These are phyloP conservation scores for Trichophyton rubrum DNA, from an alignment of 2,329 filamentous ascomycete genomes.

Conservation along the genomic window DNA sequence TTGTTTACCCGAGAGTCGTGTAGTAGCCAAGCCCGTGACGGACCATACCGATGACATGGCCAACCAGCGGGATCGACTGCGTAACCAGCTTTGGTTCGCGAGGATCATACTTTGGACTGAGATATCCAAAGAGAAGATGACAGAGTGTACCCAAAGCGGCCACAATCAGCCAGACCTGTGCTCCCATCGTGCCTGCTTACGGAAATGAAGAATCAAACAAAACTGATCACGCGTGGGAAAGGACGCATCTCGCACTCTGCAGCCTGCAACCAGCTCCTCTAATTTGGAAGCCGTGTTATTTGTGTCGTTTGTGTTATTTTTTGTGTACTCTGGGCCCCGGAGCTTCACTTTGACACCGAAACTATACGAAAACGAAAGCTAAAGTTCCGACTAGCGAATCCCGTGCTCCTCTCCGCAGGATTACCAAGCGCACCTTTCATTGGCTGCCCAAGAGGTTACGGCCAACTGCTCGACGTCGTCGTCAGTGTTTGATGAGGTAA, in stretches of 20 bases:
- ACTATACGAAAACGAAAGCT: neutral
- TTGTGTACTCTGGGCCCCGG: too few relatives aligned
- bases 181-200: neutral
- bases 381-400: neutral
- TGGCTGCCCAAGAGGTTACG: neutral
- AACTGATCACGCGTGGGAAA: too few relatives aligned
- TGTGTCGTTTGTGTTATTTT: too few relatives aligned
- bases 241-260: too few relatives aligned
- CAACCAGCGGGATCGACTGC: constrained; percentile 18
- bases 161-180: neutral
- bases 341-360: neutral
- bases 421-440: neutral
- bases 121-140: neutral
- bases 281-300: too few relatives aligned
- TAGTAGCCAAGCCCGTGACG: constrained; percentile 19
- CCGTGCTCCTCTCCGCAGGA: neutral
- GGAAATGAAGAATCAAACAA: too few relatives aligned
- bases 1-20: constrained; percentile 10
- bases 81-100: constrained; percentile 5
- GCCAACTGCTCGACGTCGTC: neutral
- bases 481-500: neutral
- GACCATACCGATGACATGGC: constrained; percentile 19
- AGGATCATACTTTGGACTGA: neutral
- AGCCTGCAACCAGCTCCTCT: too few relatives aligned
- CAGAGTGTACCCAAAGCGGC: neutral